A percentile compares a stretch with the other conserved stretches of the same genome.
These are phyloP conservation scores for Porogramme epimiltina DNA, from an alignment of 1,284 basidiomycete genomes.

Conservation along the genomic window DNA sequence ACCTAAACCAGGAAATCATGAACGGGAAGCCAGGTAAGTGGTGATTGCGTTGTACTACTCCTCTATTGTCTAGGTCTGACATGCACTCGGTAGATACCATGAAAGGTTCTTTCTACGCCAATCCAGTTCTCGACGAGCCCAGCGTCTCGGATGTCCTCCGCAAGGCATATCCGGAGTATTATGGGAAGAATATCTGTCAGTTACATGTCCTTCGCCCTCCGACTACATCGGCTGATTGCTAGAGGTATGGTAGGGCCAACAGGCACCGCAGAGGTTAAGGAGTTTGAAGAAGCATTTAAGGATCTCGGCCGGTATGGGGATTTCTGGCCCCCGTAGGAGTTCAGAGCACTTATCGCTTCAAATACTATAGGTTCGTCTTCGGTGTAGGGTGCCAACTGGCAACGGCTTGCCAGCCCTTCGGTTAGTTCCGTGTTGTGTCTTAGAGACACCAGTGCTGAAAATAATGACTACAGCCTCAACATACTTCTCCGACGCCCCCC, in stretches of 20 bases:
- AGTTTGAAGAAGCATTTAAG: constrained; percentile 87
- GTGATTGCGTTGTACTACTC: not conserved
- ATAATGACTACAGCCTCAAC: constrained; percentile 49
- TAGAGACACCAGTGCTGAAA: not conserved
- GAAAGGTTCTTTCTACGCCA: constrained; percentile 93
- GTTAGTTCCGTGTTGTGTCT: constrained; percentile 36
- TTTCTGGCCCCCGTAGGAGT: not conserved
- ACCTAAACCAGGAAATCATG: constrained; percentile 77
- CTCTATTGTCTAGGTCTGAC: not conserved
- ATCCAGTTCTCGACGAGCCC: constrained; percentile 73
- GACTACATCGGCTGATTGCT: not conserved
- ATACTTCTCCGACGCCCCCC: constrained; percentile 61
- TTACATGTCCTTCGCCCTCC: not conserved
- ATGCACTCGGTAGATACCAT: constrained; percentile 56
- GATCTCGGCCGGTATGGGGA: constrained; percentile 70
- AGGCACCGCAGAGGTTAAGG: constrained; percentile 63
- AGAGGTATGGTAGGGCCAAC: constrained; percentile 71
- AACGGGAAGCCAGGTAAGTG: constrained; percentile 83
- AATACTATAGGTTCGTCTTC: constrained; percentile 68
- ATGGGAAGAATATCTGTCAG: constrained; percentile 76
- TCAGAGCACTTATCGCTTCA: not conserved
- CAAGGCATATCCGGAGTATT: constrained; percentile 74
- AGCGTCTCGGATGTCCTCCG: constrained; percentile 55
- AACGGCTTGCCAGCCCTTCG: constrained; percentile 84
- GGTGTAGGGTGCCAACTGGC: constrained; percentile 80